A percentile compares a stretch with the other conserved stretches of the same genome.
phyloP scores from a whole-genome alignment of 805 yeast genomes.

The Candida fluviatilis region DNA sequence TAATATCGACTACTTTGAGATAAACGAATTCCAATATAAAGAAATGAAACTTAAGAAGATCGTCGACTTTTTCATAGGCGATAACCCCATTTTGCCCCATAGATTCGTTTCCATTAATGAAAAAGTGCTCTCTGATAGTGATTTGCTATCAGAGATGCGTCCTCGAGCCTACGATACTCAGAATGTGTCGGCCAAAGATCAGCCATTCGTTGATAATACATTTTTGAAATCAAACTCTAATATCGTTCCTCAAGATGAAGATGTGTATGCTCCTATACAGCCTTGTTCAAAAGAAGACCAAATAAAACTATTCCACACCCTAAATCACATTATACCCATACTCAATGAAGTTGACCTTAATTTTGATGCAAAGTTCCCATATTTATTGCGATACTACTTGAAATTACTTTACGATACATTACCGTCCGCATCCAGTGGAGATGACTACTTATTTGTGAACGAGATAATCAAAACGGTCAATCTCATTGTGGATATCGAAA shows the following conservation, averaged over 20 bases:
- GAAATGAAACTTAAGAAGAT: neutral
- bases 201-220: neutral
- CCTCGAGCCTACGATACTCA: neutral
- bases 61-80: neutral
- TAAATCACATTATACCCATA: conserved; percentile 20
- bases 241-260: neutral
- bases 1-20: conserved; percentile 3
- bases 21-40: neutral
- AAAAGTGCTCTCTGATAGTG: conserved; percentile 10
- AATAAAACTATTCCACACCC: conserved; percentile 10
- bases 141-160: conserved; percentile 16
- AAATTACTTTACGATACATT: conserved; percentile 15
- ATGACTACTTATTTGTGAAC: conserved; percentile 21
- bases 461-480: conserved; percentile 16
- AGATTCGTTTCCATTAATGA: conserved; percentile 10
- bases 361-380: conserved; percentile 20
- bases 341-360: conserved; percentile 22
- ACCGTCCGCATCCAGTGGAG: conserved; percentile 12
- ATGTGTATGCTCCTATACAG: neutral
- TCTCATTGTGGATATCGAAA: conserved; percentile 26
- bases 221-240: neutral
- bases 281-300: conserved; percentile 14
- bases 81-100: conserved; percentile 14
- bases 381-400: conserved; percentile 20
- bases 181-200: neutral